These are phyloP conservation scores for Tubosaeta sp. DNA, from an alignment of 768 basidiomycete species.

Conservation along the genomic window DNA sequence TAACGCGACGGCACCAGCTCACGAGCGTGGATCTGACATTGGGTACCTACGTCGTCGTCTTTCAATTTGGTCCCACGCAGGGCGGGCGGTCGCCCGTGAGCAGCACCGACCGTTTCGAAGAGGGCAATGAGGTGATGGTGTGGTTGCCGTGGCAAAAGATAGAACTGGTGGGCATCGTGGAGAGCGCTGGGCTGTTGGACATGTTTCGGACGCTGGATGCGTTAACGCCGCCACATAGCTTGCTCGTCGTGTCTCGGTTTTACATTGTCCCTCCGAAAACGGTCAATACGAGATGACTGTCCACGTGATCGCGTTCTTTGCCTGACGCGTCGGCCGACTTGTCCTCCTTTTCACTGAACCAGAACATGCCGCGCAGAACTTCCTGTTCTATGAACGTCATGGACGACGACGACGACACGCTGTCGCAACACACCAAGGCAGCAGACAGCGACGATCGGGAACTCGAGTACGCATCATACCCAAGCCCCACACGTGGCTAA, in stretches of 20 bases:
- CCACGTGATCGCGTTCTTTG: slow-evolving; percentile 19
- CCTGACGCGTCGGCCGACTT: too few relatives aligned
- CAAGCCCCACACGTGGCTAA: neutral
- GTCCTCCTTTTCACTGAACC: neutral
- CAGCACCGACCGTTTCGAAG: slow-evolving; percentile 35
- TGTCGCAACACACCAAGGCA: slow-evolving; percentile 16
- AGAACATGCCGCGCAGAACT: slow-evolving; percentile 12
- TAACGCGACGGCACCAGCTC: slow-evolving; percentile 21
- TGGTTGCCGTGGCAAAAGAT: slow-evolving; percentile 53
- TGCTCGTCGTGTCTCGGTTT: slow-evolving; percentile 30
- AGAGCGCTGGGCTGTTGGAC: slow-evolving; percentile 11
- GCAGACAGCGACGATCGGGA: slow-evolving; percentile 25
- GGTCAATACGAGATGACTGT: neutral
- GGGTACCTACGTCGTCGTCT: slow-evolving; percentile 33
- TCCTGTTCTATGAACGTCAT: slow-evolving; percentile 8
- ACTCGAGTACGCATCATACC: slow-evolving; percentile 19
- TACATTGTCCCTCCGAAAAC: slow-evolving; percentile 11
- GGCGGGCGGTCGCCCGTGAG: slow-evolving; percentile 29
- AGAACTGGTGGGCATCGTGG: slow-evolving; percentile 17
- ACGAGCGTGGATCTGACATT: slow-evolving; percentile 14
- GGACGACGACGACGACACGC: slow-evolving; percentile 12
- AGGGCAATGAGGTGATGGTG: slow-evolving; percentile 36
- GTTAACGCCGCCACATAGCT: slow-evolving; percentile 27
- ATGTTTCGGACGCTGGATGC: slow-evolving; percentile 21
- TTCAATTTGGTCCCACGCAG: slow-evolving; percentile 33